These are phyloP conservation scores for Colletotrichum sp. DNA, from an alignment of 2,329 filamentous ascomycete genomes.

Conservation along the genomic window DNA sequence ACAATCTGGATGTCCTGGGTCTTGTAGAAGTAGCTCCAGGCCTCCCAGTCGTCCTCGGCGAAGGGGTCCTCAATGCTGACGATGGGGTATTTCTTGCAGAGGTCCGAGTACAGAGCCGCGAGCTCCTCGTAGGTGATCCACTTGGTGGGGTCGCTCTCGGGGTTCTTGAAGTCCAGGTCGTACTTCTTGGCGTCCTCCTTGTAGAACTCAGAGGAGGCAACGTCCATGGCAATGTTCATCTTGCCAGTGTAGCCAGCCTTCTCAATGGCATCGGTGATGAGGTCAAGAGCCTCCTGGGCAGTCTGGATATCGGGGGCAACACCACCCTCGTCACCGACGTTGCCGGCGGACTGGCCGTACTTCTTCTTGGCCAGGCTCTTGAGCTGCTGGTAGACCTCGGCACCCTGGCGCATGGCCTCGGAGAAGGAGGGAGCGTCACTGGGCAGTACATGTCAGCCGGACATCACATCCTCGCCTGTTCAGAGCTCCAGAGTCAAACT, in stretches of 20 bases:
- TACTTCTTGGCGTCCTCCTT: slow-evolving; percentile 98
- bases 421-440: slow-evolving; percentile 87
- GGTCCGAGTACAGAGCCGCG: slow-evolving; percentile 85
- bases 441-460: not conserved
- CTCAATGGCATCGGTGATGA: slow-evolving; percentile 95
- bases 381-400: slow-evolving; percentile 98
- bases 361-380: slow-evolving; percentile 98
- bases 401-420: slow-evolving; percentile 94
- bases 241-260: slow-evolving; percentile 93
- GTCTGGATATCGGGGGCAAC: slow-evolving; percentile 99
- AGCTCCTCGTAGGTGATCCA: slow-evolving; percentile 99
- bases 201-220: slow-evolving; percentile 99
- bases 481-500: slow-evolving; percentile 33
- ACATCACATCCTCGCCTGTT: too few relatives aligned
- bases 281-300: slow-evolving; percentile 92
- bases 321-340: slow-evolving; percentile 99
- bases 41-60: slow-evolving; percentile 99
- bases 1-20: slow-evolving; percentile 98
- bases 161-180: slow-evolving; percentile 99
- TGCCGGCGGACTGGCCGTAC: slow-evolving; percentile 98
- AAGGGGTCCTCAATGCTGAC: slow-evolving; percentile 99
- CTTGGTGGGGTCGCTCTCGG: slow-evolving; percentile 92
- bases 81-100: slow-evolving; percentile 96
- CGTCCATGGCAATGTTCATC: slow-evolving; percentile 99
- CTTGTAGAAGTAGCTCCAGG: slow-evolving; percentile 99